These are phyloP conservation scores for Cornus kousa DNA, from an alignment of 148 eudicot genomes.

Conservation along the genomic window DNA sequence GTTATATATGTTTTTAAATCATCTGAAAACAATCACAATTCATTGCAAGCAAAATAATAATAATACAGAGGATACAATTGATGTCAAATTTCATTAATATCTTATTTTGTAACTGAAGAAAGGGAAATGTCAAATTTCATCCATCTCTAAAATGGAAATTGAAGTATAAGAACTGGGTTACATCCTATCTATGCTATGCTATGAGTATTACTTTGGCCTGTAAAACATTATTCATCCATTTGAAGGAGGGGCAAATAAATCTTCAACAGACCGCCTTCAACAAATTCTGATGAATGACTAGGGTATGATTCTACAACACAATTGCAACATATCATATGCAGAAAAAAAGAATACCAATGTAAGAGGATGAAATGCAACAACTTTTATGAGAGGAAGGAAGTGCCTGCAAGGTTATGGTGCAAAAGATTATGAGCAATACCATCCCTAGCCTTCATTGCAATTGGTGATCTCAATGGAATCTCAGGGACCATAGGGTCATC, in stretches of 20 bases:
- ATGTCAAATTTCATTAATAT: slow-evolving; percentile 1
- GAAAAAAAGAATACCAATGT: neutral
- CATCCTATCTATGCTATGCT: neutral
- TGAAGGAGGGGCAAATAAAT: slow-evolving; percentile 6
- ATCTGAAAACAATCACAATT: too few relatives aligned
- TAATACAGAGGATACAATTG: neutral
- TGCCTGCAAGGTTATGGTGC: slow-evolving; percentile 88
- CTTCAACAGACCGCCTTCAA: slow-evolving; percentile 4
- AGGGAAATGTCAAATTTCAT: too few relatives aligned
- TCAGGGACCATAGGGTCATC: slow-evolving; percentile 88
- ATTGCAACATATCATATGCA: neutral
- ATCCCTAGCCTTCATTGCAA: slow-evolving; percentile 67
- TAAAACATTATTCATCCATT: slow-evolving; percentile 1
- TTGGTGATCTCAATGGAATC: slow-evolving; percentile 50
- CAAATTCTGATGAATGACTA: slow-evolving; percentile 9
- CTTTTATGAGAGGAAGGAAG: slow-evolving; percentile 53
- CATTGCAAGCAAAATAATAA: slow-evolving; percentile 1
- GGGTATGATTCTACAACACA: neutral
- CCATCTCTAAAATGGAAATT: neutral
- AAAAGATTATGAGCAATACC: slow-evolving; percentile 76
- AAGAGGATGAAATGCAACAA: neutral
- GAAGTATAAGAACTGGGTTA: neutral
- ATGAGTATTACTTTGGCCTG: neutral
- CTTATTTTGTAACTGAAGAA: too few relatives aligned
- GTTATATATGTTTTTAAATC: too few relatives aligned